Percentiles rank a stretch among this genome's conserved stretches.
Evolutionary conservation across 2,329 filamentous ascomycete species (phyloP).

Genomic region (Nothopassalora personata): DNA sequence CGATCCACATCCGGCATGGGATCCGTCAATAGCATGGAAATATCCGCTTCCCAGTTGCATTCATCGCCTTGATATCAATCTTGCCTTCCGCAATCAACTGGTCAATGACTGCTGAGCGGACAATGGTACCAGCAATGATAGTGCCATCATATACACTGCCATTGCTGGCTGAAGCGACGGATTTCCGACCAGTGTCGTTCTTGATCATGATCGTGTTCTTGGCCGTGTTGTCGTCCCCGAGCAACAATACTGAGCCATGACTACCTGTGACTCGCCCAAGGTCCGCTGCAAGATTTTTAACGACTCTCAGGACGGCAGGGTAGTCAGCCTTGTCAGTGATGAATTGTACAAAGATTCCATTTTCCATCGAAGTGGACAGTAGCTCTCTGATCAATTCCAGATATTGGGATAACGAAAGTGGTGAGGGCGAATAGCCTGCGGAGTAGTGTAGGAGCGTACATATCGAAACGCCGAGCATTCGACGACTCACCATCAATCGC

Average conservation of each 20-base stretch:
- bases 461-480: no score
- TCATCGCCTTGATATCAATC: conserved; percentile 53
- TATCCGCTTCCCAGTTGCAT: conserved; percentile 67
- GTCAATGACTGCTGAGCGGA: conserved; percentile 54
- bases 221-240: background rate
- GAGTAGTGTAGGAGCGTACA: background rate
- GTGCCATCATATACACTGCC: conserved; percentile 34
- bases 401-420: background rate
- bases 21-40: conserved; percentile 53
- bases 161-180: conserved; percentile 30
- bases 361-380: conserved; percentile 43
- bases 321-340: conserved; percentile 56
- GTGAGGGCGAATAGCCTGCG: background rate
- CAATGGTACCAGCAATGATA: conserved; percentile 63
- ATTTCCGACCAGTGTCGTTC: conserved; percentile 37
- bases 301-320: conserved; percentile 63
- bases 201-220: conserved; percentile 38
- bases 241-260: conserved; percentile 48
- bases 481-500: background rate
- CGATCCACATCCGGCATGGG: conserved; percentile 53
- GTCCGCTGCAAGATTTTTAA: conserved; percentile 61
- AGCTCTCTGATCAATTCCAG: conserved; percentile 47
- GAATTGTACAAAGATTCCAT: conserved; percentile 44
- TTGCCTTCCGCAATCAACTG: conserved; percentile 50
- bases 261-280: conserved; percentile 66